A percentile compares a stretch with the other conserved stretches of the same genome.
These are phyloP conservation scores for Micractinium conductrix DNA, from an alignment of 139 green algal species.

Conservation along the genomic window DNA sequence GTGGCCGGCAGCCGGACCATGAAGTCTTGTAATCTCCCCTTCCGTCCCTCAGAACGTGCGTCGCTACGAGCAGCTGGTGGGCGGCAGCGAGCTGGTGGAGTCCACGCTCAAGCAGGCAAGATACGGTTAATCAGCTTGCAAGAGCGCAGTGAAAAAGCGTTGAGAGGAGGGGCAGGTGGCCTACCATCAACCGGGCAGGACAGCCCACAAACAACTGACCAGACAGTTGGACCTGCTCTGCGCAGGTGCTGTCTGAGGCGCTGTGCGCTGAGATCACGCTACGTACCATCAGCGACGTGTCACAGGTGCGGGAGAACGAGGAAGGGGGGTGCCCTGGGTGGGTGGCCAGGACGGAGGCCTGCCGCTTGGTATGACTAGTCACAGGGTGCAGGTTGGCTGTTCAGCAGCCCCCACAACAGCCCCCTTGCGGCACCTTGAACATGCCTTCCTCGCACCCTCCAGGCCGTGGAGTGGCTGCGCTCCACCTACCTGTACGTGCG, in stretches of 20 bases:
- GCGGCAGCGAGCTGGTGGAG: slow-evolving; percentile 40
- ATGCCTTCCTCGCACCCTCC: no score
- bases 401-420: no score
- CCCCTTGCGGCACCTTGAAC: no score
- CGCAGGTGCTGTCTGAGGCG: slow-evolving; percentile 71
- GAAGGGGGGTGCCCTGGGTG: not conserved
- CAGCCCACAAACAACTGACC: no score
- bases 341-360: no score
- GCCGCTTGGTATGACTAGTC: no score
- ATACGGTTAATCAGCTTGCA: slow-evolving; percentile 75
- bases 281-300: slow-evolving; percentile 73
- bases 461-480: slow-evolving; percentile 78
- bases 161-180: no score
- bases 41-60: slow-evolving; percentile 34
- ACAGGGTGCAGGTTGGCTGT: no score
- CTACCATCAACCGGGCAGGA: no score
- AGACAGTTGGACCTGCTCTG: no score
- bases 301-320: not conserved
- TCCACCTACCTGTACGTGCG: slow-evolving; percentile 86
- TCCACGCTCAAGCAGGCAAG: slow-evolving; percentile 38
- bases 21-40: not conserved
- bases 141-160: no score
- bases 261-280: slow-evolving; percentile 84
- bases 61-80: slow-evolving; percentile 65
- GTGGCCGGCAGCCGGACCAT: no score